phyloP scores from a whole-genome alignment of 768 basidiomycete species.

The Trichaptum fuscoviolaceum region DNA sequence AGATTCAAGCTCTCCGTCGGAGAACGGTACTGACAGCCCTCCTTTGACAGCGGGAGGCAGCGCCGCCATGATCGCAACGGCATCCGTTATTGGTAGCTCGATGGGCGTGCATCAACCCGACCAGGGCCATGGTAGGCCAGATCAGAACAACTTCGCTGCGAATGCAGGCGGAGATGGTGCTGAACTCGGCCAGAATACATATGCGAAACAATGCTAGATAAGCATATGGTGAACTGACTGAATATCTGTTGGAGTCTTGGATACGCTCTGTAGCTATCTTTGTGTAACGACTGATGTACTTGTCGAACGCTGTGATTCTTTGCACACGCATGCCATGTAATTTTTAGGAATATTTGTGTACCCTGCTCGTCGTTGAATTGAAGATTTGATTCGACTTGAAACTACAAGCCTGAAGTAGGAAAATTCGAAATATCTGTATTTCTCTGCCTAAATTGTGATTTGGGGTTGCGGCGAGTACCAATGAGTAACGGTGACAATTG shows the following conservation, averaged over 20 bases:
- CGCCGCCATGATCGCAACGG: not conserved
- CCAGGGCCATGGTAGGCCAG: not conserved
- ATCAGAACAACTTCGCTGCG: not conserved
- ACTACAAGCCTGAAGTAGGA: no score
- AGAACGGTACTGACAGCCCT: not conserved
- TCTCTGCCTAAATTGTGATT: no score
- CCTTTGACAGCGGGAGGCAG: not conserved
- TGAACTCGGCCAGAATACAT: slow-evolving; percentile 1
- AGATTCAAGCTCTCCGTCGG: not conserved
- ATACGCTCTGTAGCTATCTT: not conserved
- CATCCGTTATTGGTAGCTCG: not conserved
- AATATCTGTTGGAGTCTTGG: not conserved
- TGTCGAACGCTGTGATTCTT: not conserved
- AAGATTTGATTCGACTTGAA: not conserved
- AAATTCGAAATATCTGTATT: no score
- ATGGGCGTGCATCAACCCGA: slow-evolving; percentile 3
- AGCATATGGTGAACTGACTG: not conserved
- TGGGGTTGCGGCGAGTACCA: no score
- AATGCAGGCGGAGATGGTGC: slow-evolving; percentile 1
- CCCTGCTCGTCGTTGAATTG: not conserved
- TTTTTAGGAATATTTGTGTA: not conserved
- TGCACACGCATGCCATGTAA: not conserved
- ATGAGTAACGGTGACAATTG: no score
- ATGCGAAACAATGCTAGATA: slow-evolving; percentile 4
- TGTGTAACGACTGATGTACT: not conserved